Base-by-base conservation (phyloP, 1,284 basidiomycete genomes). In the Ganoderma leucocontextum region DNA sequence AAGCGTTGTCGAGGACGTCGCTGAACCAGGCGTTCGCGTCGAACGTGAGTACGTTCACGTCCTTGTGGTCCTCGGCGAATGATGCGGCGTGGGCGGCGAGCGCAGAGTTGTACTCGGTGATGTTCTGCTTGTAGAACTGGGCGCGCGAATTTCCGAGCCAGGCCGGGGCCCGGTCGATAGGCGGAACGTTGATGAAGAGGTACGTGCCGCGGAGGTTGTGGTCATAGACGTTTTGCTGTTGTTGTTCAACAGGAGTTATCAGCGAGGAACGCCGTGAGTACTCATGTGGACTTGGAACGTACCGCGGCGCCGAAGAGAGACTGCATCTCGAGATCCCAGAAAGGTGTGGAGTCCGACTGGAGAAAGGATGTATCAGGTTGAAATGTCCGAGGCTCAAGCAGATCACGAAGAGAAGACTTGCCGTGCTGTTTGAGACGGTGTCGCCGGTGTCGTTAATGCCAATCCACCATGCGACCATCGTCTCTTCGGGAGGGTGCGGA, bases 381-480 rank as follows among this genome's bases (percentile, higher is more conserved):
- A 25, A 8, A 8, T 29, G 52, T 35, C 19, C 57, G 58, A 33
- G 29, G 52, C 15, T 53, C 29, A 17, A 4, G 25, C 13, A 17
- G 52, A 55, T 22, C 13, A 22, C 17, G 49, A 29, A 29, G 49
- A 9, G 15, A 17, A 33, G 53, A 25, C 60, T 5, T 69, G 52
- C 52, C 10, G 83, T 84, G 7, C 78, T 72, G 72, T 86, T 87
- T 57, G 75, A 76, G n/a, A 82, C 66, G 1, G 84, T 82, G 73
- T 88, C 86, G 4, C 86, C 85, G 0, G 86, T 87, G 72, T 88
- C 87, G 74, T 87, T 88, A 63, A 87, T 87, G 6, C 87, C 87
- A 66, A 87, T 87, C 85, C 86, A 89, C 86, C 86, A 89, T 2
- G 82, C 80, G 4, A 85, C 84, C 41, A 88, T 74, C 0, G 86